phyloP scores from a whole-genome alignment of 2,329 filamentous ascomycete species.

The Orbilia javanica region DNA sequence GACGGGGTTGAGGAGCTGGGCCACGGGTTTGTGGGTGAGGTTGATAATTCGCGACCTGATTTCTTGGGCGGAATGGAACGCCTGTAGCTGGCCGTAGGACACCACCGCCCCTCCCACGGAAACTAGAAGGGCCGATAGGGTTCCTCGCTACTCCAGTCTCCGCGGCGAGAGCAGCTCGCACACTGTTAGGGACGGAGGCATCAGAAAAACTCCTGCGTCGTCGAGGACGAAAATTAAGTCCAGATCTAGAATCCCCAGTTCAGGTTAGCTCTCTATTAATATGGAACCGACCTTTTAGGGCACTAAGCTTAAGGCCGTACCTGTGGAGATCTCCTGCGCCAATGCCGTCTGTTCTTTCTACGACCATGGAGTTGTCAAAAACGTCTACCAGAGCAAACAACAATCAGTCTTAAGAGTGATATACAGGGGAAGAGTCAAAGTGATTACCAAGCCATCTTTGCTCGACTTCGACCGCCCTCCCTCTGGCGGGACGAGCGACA shows the following conservation, averaged over 20 bases:
- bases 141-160: background rate
- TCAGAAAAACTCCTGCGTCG: conserved; percentile 45
- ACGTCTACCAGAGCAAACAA: conserved; percentile 1
- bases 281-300: background rate
- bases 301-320: background rate
- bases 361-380: conserved; percentile 24
- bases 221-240: conserved; percentile 42
- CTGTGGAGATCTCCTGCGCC: conserved; percentile 48
- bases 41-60: background rate
- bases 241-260: conserved; percentile 11
- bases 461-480: conserved; percentile 19
- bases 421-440: background rate
- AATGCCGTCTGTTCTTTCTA: conserved; percentile 32
- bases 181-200: background rate
- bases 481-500: background rate
- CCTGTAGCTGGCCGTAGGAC: background rate
- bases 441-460: conserved; percentile 29
- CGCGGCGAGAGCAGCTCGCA: background rate
- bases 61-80: background rate
- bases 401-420: background rate
- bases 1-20: background rate
- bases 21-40: conserved; percentile 6
- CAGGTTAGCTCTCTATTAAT: background rate
- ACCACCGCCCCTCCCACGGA: conserved; percentile 12
- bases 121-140: conserved; percentile 35